These are phyloP conservation scores for Ganoderma sinense DNA, from an alignment of 1,284 basidiomycete species.

Conservation along the genomic window DNA sequence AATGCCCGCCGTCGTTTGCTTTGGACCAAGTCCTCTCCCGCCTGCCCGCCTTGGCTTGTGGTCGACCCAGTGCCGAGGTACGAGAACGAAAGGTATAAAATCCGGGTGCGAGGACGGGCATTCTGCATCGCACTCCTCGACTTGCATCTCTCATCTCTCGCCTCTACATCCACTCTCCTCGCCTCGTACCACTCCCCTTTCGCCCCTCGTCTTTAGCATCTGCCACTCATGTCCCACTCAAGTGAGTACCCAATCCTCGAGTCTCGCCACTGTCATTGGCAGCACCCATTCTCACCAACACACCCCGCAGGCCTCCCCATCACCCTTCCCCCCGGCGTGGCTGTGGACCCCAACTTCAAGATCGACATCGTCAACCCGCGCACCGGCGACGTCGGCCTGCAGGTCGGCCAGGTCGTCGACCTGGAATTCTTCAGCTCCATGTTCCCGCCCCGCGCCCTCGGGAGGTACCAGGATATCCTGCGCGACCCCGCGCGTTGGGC, in stretches of 20 bases:
- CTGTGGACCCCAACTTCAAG: background rate
- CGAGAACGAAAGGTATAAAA: background rate
- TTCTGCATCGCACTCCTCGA: background rate
- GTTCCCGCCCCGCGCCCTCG: background rate
- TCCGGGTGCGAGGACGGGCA: background rate
- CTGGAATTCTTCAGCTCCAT: background rate
- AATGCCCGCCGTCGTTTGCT: background rate
- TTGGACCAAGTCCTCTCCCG: background rate
- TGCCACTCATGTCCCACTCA: background rate
- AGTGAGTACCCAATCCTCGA: background rate
- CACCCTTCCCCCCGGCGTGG: background rate
- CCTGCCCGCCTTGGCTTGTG: background rate
- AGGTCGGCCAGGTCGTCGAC: background rate
- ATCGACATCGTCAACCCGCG: background rate
- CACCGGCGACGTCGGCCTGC: background rate
- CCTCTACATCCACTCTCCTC: background rate
- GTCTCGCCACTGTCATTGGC: background rate
- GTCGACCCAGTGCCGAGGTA: background rate
- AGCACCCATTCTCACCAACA: background rate
- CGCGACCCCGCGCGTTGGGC: background rate
- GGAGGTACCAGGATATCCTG: background rate
- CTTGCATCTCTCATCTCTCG: background rate
- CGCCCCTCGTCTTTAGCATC: background rate
- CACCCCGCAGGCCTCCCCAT: background rate
- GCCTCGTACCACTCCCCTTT: too few relatives aligned